Percentiles rank a stretch among this genome's conserved stretches.
These are phyloP conservation scores for Candida ortonii DNA, from an alignment of 805 yeast species.

Conservation along the genomic window DNA sequence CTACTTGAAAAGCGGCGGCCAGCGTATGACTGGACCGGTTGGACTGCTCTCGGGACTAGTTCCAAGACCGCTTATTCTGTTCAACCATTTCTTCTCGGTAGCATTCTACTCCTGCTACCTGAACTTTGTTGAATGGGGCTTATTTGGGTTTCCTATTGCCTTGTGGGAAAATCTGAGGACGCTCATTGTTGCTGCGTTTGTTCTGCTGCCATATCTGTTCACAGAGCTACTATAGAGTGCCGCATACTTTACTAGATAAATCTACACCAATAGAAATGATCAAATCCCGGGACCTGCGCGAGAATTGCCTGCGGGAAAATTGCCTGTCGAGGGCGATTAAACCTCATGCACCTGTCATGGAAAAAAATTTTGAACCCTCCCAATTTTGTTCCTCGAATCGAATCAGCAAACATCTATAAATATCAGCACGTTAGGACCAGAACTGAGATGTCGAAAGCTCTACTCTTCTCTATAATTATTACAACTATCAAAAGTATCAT, in stretches of 20 bases:
- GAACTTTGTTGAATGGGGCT: slow-evolving; percentile 66
- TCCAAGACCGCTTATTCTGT: slow-evolving; percentile 70
- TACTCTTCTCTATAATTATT: neutral
- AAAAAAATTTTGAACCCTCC: no score
- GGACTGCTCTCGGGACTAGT: slow-evolving; percentile 78
- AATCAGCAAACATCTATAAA: no score
- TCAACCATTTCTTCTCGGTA: slow-evolving; percentile 86
- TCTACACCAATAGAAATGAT: no score
- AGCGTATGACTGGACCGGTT: slow-evolving; percentile 72
- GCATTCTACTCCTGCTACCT: slow-evolving; percentile 78
- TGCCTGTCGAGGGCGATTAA: no score
- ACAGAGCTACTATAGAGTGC: no score
- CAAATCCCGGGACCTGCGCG: no score
- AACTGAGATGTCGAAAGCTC: neutral
- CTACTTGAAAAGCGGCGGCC: slow-evolving; percentile 84
- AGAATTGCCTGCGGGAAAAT: no score
- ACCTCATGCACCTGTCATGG: no score
- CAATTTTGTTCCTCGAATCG: no score
- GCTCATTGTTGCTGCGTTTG: slow-evolving; percentile 67
- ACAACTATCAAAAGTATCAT: neutral
- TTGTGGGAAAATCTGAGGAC: slow-evolving; percentile 65
- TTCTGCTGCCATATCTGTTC: slow-evolving; percentile 73
- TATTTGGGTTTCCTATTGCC: slow-evolving; percentile 66
- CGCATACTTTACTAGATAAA: no score
- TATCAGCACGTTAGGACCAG: neutral